Conservation (phyloP, 352 stramenopile genomes). For the Phytophthora gonapodyides region DNA sequence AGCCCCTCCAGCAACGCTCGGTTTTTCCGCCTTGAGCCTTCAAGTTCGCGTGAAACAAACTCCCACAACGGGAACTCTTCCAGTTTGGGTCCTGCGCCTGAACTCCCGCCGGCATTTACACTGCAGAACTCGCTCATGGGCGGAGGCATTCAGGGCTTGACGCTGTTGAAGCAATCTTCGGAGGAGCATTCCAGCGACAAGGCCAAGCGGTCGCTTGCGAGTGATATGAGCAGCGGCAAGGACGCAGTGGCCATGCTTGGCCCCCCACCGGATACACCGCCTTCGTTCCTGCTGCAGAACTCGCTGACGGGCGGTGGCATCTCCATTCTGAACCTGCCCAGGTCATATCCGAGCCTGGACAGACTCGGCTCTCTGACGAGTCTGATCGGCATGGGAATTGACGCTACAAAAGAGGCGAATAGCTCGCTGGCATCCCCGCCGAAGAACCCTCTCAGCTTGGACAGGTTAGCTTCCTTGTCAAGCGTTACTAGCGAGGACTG, state of each 20-base stretch:
- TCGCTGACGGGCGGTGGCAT: constrained; percentile 24
- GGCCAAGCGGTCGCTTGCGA: neutral
- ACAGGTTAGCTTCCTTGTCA: constrained; percentile 20
- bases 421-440: constrained; percentile 3
- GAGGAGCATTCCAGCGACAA: constrained; percentile 1
- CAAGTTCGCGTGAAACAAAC: constrained; percentile 2
- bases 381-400: constrained; percentile 18
- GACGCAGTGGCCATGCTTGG: constrained; percentile 14
- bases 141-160: constrained; percentile 62
- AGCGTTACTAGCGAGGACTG: constrained; percentile 20
- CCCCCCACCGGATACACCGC: constrained; percentile 20
- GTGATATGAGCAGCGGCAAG: constrained; percentile 5
- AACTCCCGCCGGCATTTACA: constrained; percentile 47
- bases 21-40: constrained; percentile 24
- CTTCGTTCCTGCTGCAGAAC: constrained; percentile 28
- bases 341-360: constrained; percentile 15
- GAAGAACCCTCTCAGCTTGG: constrained; percentile 18
- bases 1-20: constrained; percentile 24
- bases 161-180: neutral
- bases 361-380: constrained; percentile 22
- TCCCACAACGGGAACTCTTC: constrained; percentile 2
- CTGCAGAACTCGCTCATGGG: constrained; percentile 77
- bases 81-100: constrained; percentile 46
- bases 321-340: constrained; percentile 17
- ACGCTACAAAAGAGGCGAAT: constrained; percentile 21